Evolutionary conservation across 2,329 filamentous ascomycete species (phyloP), one percentile per base, ranked within the genome.

Genomic region (Aspergillus melleus): DNA sequence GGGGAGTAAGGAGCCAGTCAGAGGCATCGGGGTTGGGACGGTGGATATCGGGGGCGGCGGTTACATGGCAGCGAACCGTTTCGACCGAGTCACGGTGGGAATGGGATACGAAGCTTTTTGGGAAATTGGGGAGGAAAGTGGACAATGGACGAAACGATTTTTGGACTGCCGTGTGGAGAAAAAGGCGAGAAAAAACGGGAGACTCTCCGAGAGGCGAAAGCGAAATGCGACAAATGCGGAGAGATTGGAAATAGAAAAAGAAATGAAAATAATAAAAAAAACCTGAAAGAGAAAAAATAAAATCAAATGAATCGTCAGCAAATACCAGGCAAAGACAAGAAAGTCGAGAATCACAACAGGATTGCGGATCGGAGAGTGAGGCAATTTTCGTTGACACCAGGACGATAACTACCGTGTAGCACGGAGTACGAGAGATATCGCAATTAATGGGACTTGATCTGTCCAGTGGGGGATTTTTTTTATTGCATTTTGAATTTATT

Each of bases 51-150:
- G 62, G 58, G 60, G 60, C 55, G 58, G 57, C 63, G 57, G 64
- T 62, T 64, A 64, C 66, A 64, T 66, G 58, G 60, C 63, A 59
- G 60, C 60, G 63, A 67, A 64, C 64, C 62, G 58, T 66, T 64
- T 61, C 57, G 60, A 60, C 59, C 58, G 60, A 56, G 57, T 61
- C 44, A 49, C 29, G 53, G 54, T 59, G 60, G 61, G 58, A 56
- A 59, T 59, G 54, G 56, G 60, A 64, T 59, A 65, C 65, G 64
- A 66, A 68, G 66, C 66, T 68, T 67, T 42, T 62, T 60, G 47
- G 61, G 60, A 58, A 60, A 60, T 60, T 63, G 52, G 62, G 64
- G 59, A 8, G 47, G 32, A 30, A 12, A 50, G 59, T 61, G 22
- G 39, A 53, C 55, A 51, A 44, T 16, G 32, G 46, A n/a, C 24